These are phyloP conservation scores for Camptophora hylomeconis DNA, from an alignment of 2,329 filamentous ascomycete genomes.

Conservation along the genomic window DNA sequence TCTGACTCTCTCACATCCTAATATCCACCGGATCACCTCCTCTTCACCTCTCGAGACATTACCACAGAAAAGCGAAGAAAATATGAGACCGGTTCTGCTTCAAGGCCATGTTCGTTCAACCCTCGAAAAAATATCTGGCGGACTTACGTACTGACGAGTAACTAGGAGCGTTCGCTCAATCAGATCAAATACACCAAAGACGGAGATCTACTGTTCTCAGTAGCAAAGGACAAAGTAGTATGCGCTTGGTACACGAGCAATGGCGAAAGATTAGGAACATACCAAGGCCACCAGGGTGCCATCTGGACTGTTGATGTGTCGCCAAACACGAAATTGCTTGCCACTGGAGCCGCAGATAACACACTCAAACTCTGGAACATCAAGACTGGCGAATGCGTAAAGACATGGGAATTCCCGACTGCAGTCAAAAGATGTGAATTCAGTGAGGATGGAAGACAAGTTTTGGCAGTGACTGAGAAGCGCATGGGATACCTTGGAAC, in stretches of 20 bases:
- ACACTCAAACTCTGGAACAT: conserved; percentile 96
- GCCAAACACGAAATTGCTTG: conserved; percentile 80
- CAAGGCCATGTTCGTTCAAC: conserved; percentile 59
- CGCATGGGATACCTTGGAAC: conserved; percentile 92
- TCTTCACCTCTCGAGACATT: too few species aligned
- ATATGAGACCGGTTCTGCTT: conserved; percentile 92
- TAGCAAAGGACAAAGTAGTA: conserved; percentile 90
- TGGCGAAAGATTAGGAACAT: conserved; percentile 92
- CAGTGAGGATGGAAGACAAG: conserved; percentile 77
- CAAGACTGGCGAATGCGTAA: conserved; percentile 80
- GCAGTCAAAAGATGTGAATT: conserved; percentile 98
- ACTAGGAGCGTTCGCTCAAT: conserved; percentile 76
- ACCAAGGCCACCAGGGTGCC: conserved; percentile 91
- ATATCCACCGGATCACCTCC: too few species aligned
- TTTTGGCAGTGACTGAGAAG: conserved; percentile 95
- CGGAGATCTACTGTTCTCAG: conserved; percentile 92
- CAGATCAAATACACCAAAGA: conserved; percentile 94
- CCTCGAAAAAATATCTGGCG: conserved; percentile 8
- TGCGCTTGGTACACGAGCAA: conserved; percentile 97
- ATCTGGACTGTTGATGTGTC: conserved; percentile 98
- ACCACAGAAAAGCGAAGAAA: too few species aligned
- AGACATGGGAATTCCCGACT: conserved; percentile 95
- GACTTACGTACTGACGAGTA: conserved; percentile 13
- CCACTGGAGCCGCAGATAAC: conserved; percentile 94
- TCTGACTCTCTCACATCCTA: too few species aligned